Base-by-base conservation (phyloP, 2,329 filamentous ascomycete genomes). In the Cercospora brassicicola region DNA sequence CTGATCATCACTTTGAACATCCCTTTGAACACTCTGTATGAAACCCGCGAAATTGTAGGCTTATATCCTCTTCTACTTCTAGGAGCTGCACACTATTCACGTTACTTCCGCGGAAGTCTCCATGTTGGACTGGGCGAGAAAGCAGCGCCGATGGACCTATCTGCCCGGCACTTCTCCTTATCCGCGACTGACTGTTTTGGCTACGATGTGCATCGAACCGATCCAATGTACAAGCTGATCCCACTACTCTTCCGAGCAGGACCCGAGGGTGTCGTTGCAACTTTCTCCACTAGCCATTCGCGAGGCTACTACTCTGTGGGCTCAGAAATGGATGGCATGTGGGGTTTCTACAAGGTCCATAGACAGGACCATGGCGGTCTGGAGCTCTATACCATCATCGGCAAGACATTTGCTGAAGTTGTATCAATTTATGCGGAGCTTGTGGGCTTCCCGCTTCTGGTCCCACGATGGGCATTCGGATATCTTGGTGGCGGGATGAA, bases 191-290 rank as follows among this genome's bases (percentile, higher is more conserved):
- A 92, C 77, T 89, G 86, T 42, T 92, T 92, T 72, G 89, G 90
- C 2, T 92, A 93, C 74, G 89, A 92, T 72, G 86, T 88, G 3
- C 88, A 91, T 75, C 85, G 85, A 9, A 90, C 89, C 2, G 90
- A 92, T 76, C 90, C 90, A 0, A 81, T 92, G 64, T 92, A 92
- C 81, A 92, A 93, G 79, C 88, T 92, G 73, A 90, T 92, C 45
- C 90, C 90, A 0, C 83, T 92, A 0, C 81, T 93, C 30, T 89
- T 92, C 78, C 90, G 91, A 65, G 87, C 86, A 0, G 89, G 87
- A 0, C 85, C 88, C 0, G 75, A 85, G 2, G 90, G 89, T 0
- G 90, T 87, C 61, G 84, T 92, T 0, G 90, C 84, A 0, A 84
- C 89, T 18, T 91, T 92, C 76, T 91, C 90, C 0, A 89, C 89